Evolutionary conservation across 805 yeast genomes (phyloP).

Genomic region (Cyberlindnera subsufficiens): DNA sequence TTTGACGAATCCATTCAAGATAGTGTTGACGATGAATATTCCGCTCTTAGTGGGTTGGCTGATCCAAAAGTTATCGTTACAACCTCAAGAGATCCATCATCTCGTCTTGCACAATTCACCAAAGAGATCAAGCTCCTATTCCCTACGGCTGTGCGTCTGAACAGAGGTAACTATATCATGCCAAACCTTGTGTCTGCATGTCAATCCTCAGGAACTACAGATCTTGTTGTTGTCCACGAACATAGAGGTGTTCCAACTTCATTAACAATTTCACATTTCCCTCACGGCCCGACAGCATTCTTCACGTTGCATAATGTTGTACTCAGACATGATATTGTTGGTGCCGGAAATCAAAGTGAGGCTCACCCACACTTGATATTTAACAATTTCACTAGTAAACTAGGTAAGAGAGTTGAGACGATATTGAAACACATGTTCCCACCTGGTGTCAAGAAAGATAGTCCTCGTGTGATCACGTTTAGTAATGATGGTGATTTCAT

Average conservation of each 20-base stretch:
- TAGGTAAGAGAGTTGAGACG: constrained; percentile 79
- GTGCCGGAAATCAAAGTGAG: constrained; percentile 84
- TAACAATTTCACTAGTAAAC: constrained; percentile 75
- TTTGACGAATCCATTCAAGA: constrained; percentile 73
- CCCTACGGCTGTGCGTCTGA: constrained; percentile 83
- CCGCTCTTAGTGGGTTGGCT: constrained; percentile 75
- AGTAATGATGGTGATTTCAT: constrained; percentile 88
- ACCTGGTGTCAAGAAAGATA: constrained; percentile 90
- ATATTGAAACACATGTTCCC: constrained; percentile 88
- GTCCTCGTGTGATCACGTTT: constrained; percentile 89
- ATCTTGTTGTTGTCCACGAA: constrained; percentile 82
- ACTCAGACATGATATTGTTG: constrained; percentile 83
- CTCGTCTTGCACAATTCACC: constrained; percentile 82
- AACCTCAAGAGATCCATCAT: constrained; percentile 87
- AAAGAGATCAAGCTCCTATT: constrained; percentile 87
- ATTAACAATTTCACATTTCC: constrained; percentile 87
- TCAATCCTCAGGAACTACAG: constrained; percentile 74
- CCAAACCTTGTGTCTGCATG: constrained; percentile 82
- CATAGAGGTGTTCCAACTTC: constrained; percentile 98
- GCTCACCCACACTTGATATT: constrained; percentile 91
- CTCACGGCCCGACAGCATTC: constrained; percentile 95
- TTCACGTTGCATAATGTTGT: constrained; percentile 94
- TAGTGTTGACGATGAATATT: constrained; percentile 87
- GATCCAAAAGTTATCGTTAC: constrained; percentile 93
- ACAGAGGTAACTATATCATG: constrained; percentile 89